phyloP scores from a whole-genome alignment of 2,329 filamentous ascomycete genomes.

The Aspergillus aculeatus region DNA sequence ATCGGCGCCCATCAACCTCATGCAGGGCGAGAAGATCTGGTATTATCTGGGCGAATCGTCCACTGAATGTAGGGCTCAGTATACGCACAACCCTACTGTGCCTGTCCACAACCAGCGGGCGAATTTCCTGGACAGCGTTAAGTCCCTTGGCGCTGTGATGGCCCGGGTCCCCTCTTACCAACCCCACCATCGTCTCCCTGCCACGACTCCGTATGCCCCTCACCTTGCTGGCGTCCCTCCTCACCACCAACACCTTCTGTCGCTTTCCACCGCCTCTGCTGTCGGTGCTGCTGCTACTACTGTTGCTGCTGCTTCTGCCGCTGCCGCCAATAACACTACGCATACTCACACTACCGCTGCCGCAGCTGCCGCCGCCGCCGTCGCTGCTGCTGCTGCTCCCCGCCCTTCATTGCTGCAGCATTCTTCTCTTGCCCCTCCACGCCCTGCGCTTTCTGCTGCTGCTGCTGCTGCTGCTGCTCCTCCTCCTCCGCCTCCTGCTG shows the following conservation, averaged over 20 bases:
- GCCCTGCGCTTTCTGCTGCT: constrained; percentile 26
- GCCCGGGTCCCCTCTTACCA: constrained; percentile 26
- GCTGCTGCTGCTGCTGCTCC: constrained; percentile 30
- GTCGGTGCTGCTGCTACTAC: constrained; percentile 11
- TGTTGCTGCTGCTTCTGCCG: constrained; percentile 19
- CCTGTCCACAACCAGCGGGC: constrained; percentile 48
- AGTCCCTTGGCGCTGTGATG: constrained; percentile 37
- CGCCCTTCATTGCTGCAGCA: constrained; percentile 36
- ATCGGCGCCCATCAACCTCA: constrained; percentile 69
- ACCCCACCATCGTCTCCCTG: constrained; percentile 29
- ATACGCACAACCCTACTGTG: constrained; percentile 71
- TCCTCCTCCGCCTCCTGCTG: constrained; percentile 34
- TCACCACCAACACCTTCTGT: constrained; percentile 15
- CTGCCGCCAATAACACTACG: constrained; percentile 17
- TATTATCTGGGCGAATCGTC: constrained; percentile 82
- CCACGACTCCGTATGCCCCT: constrained; percentile 11
- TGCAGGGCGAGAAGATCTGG: constrained; percentile 75
- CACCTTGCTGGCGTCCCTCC: constrained; percentile 8
- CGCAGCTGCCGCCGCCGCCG: constrained; percentile 15
- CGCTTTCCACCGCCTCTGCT: constrained; percentile 9
- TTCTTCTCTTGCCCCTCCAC: constrained; percentile 35
- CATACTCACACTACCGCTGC: constrained; percentile 11
- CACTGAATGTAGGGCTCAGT: constrained; percentile 87
- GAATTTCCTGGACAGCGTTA: constrained; percentile 51
- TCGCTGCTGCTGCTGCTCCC: constrained; percentile 20